These are phyloP conservation scores for Nyssa sinensis DNA, from an alignment of 148 eudicot genomes.

Conservation along the genomic window DNA sequence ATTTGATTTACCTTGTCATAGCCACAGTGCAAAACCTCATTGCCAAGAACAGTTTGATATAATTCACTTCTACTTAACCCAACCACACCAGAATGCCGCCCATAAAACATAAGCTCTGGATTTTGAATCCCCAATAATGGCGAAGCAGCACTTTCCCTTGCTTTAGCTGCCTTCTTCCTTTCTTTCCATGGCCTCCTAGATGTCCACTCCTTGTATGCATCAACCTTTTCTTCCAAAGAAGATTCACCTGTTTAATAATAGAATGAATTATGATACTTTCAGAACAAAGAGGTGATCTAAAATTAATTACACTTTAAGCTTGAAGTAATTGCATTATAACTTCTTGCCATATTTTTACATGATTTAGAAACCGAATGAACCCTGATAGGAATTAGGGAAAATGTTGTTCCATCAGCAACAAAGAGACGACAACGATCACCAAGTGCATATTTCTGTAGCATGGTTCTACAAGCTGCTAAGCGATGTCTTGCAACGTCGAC, in stretches of 20 bases:
- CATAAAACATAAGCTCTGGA: conserved; percentile 88
- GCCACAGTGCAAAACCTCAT: conserved; percentile 51
- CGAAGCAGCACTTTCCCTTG: conserved; percentile 31
- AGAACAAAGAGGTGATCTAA: conserved; percentile 1
- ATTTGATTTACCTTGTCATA: conserved; percentile 68
- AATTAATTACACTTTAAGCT: neutral
- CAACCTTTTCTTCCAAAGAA: conserved; percentile 32
- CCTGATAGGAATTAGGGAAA: conserved; percentile 57
- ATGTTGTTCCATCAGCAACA: conserved; percentile 90
- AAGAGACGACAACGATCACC: conserved; percentile 89
- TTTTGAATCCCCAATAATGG: conserved; percentile 28
- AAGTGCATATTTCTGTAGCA: conserved; percentile 75
- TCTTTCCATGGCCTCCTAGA: conserved; percentile 87
- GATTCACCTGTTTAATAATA: conserved; percentile 45
- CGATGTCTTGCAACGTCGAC: conserved; percentile 93
- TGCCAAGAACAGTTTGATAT: conserved; percentile 26
- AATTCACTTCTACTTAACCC: conserved; percentile 62
- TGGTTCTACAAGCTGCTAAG: conserved; percentile 90
- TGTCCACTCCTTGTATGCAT: conserved; percentile 75
- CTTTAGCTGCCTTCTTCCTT: conserved; percentile 74
- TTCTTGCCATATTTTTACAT: conserved; percentile 32
- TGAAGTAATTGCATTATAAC: neutral
- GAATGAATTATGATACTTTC: conserved; percentile 21
- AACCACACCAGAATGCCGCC: conserved; percentile 80
- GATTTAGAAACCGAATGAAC: conserved; percentile 25